Evolutionary conservation across 1,284 basidiomycete species (phyloP).

Genomic region (Mycena sp.): DNA sequence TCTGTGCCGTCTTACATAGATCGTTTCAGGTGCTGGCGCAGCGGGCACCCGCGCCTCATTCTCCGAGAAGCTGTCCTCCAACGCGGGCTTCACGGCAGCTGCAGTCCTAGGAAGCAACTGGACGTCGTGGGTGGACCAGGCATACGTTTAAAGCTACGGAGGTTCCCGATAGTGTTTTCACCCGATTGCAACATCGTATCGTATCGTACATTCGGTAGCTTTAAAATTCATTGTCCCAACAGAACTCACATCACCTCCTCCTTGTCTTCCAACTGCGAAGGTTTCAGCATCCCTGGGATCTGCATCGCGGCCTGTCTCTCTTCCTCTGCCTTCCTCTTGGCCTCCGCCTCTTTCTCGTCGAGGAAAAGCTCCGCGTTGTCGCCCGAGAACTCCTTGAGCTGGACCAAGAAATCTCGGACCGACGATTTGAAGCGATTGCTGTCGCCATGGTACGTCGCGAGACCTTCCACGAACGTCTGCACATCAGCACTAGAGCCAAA

Average conservation of each 20-base stretch:
- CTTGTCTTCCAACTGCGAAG: conserved; percentile 83
- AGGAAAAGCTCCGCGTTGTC: conserved; percentile 81
- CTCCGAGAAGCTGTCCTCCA: conserved; percentile 16
- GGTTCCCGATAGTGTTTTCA: neutral
- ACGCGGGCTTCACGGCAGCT: conserved; percentile 11
- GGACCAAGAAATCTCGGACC: conserved; percentile 92
- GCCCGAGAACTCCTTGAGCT: conserved; percentile 90
- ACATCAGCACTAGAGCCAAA: conserved; percentile 67
- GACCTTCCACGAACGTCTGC: conserved; percentile 79
- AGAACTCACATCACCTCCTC: conserved; percentile 28
- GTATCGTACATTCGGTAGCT: conserved; percentile 15
- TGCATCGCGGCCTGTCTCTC: conserved; percentile 91
- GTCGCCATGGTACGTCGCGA: conserved; percentile 90
- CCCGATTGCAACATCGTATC: neutral
- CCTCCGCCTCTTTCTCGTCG: conserved; percentile 95
- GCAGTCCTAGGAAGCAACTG: conserved; percentile 24
- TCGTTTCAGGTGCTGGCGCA: conserved; percentile 14
- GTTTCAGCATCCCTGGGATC: conserved; percentile 98
- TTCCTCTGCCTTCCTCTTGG: conserved; percentile 69
- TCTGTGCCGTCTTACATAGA: neutral
- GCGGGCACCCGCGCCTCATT: conserved; percentile 27
- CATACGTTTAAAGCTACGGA: conserved; percentile 11
- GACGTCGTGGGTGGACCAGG: conserved; percentile 24
- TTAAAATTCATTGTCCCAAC: neutral
- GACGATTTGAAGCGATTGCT: conserved; percentile 94